Conservation (phyloP, 2,329 filamentous ascomycete genomes). For the Epichloe gansuensis region DNA sequence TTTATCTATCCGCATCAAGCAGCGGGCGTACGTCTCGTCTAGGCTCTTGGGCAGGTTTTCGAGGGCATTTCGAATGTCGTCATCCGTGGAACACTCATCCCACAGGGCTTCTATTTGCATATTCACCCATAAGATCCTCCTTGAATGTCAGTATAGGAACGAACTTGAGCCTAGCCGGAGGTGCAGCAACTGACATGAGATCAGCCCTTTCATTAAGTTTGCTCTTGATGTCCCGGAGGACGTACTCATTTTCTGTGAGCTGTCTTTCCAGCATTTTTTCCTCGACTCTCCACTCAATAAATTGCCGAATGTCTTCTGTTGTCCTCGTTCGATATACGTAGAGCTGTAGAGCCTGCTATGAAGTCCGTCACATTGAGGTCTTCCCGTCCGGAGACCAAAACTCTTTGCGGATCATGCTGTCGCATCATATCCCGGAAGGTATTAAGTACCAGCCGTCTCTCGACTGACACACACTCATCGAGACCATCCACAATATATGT, state of each 20-base stretch:
- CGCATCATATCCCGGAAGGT: neutral
- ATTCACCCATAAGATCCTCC: neutral
- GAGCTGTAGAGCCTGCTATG: neutral
- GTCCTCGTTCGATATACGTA: neutral
- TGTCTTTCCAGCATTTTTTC: neutral
- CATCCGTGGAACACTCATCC: neutral
- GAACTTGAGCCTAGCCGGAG: neutral
- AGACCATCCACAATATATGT: conserved; percentile 1
- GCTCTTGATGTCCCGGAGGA: neutral
- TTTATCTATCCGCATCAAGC: neutral
- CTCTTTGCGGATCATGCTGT: neutral
- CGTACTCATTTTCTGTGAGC: neutral
- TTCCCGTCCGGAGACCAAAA: neutral
- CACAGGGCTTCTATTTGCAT: conserved; percentile 2
- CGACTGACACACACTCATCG: neutral
- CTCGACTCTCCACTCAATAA: neutral
- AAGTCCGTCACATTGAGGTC: neutral
- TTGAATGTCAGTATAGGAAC: neutral
- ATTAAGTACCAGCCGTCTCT: neutral
- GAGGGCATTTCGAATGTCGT: neutral
- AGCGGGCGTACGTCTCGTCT: neutral
- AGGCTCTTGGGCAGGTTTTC: neutral
- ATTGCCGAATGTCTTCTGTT: neutral
- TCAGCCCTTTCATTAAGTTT: neutral
- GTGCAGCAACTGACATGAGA: neutral